phyloP scores from a whole-genome alignment of 148 eudicot species.

The Polygonum aviculare region DNA sequence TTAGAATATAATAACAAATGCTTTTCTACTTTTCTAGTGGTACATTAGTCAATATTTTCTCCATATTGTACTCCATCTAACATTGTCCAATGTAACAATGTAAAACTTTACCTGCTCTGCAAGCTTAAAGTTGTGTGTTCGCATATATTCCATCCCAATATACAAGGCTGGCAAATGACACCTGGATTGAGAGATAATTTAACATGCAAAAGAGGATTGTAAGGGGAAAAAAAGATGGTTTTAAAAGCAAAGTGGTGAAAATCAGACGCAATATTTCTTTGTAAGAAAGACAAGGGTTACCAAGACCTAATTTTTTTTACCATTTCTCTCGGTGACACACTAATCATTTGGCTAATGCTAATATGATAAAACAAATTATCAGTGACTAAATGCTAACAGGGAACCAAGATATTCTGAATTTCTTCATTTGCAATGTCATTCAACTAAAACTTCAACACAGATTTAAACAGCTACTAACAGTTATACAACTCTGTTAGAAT shows the following conservation, averaged over 20 bases:
- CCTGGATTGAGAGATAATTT: slow-evolving; percentile 43
- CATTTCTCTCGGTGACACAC: not conserved
- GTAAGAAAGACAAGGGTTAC: not conserved
- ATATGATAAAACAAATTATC: not conserved
- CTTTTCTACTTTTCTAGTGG: not conserved
- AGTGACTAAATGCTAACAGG: not conserved
- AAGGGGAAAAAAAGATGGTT: not conserved
- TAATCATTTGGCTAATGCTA: not conserved
- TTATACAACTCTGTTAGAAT: not conserved
- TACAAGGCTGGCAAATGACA: slow-evolving; percentile 91
- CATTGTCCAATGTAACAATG: not conserved
- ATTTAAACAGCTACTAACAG: slow-evolving; percentile 8
- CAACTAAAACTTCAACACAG: not conserved
- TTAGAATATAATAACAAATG: not conserved
- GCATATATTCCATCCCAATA: slow-evolving; percentile 98
- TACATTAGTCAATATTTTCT: not conserved
- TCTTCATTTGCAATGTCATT: not conserved
- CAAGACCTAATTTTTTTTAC: not conserved
- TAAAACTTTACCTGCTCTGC: slow-evolving; percentile 63
- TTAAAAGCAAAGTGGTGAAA: not conserved
- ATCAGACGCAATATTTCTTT: too few relatives aligned
- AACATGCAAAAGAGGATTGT: slow-evolving; percentile 3
- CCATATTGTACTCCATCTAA: not conserved
- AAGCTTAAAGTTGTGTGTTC: slow-evolving; percentile 76
- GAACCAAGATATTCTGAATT: not conserved